Evolutionary conservation across 1,284 basidiomycete species (phyloP).

Genomic region (Quambalaria eucalypti): DNA sequence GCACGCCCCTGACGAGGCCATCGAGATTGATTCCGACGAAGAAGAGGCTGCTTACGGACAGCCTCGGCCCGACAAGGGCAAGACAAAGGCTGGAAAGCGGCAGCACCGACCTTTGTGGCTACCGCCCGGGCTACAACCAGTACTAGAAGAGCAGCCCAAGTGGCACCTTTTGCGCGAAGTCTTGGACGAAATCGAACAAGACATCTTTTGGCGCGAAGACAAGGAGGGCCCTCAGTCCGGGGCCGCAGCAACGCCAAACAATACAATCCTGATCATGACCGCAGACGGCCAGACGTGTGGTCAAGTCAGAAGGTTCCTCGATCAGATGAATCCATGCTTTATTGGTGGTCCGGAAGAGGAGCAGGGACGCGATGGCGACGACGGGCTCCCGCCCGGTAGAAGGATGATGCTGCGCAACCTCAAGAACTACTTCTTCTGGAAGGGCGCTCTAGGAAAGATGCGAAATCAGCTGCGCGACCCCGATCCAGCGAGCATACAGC

Average conservation of each 20-base stretch:
- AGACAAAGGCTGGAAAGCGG: background rate
- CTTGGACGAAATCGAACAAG: slow-evolving; percentile 82
- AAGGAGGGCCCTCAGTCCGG: too few species aligned
- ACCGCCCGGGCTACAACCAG: slow-evolving; percentile 69
- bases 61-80: background rate
- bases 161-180: slow-evolving; percentile 80
- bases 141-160: slow-evolving; percentile 89
- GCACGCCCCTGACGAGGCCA: slow-evolving; percentile 1
- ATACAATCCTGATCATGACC: slow-evolving; percentile 43
- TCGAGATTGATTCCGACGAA: slow-evolving; percentile 17
- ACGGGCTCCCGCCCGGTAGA: slow-evolving; percentile 35
- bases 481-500: too few species aligned
- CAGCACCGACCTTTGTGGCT: slow-evolving; percentile 54
- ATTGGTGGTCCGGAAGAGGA: slow-evolving; percentile 6
- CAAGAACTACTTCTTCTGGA: slow-evolving; percentile 70
- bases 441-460: slow-evolving; percentile 54
- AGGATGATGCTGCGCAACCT: slow-evolving; percentile 70
- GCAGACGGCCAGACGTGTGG: slow-evolving; percentile 24
- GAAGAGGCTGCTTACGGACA: slow-evolving; percentile 19
- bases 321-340: slow-evolving; percentile 19
- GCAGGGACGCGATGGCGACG: background rate
- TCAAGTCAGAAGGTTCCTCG: slow-evolving; percentile 34
- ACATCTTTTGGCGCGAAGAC: slow-evolving; percentile 53
- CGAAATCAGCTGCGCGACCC: too few species aligned
- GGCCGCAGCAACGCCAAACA: slow-evolving; percentile 10